Percentiles rank a stretch among this genome's conserved stretches.
phyloP scores from a whole-genome alignment of 371 early-diverging fungal species.

The Mortierella sp. region DNA sequence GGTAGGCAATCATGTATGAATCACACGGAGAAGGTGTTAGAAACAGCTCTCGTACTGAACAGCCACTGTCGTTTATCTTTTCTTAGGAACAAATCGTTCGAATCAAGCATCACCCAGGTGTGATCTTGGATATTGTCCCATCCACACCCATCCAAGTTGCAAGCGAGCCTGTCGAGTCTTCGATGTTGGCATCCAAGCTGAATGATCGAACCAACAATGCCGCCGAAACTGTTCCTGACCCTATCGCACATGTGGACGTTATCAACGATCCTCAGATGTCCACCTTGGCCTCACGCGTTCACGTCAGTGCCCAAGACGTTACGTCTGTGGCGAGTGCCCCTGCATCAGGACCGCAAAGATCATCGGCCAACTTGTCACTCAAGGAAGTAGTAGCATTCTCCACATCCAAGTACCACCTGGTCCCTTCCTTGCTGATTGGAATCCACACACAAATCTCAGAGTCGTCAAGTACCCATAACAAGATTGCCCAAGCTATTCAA shows the following conservation, averaged over 20 bases:
- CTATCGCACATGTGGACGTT: not conserved
- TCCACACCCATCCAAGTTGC: not conserved
- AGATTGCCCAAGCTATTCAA: not conserved
- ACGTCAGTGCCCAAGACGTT: no score
- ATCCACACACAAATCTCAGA: not conserved
- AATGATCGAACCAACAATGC: no score
- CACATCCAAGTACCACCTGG: not conserved
- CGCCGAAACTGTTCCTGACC: not conserved
- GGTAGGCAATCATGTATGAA: no score
- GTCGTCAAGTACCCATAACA: not conserved
- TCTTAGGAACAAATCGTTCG: constrained; percentile 3
- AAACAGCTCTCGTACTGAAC: not conserved
- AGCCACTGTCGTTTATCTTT: no score
- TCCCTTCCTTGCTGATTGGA: not conserved
- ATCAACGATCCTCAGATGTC: no score
- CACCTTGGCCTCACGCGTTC: not conserved
- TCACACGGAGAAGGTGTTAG: not conserved
- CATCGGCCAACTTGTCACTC: not conserved
- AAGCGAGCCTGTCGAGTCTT: no score
- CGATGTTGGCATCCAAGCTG: not conserved
- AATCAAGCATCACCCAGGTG: constrained; percentile 9
- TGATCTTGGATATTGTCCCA: constrained; percentile 20
- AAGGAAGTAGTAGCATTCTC: not conserved
- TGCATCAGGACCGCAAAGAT: no score
- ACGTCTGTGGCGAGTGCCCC: no score